phyloP scores from a whole-genome alignment of 148 eudicot genomes.

The Salicornia ramosissima region DNA sequence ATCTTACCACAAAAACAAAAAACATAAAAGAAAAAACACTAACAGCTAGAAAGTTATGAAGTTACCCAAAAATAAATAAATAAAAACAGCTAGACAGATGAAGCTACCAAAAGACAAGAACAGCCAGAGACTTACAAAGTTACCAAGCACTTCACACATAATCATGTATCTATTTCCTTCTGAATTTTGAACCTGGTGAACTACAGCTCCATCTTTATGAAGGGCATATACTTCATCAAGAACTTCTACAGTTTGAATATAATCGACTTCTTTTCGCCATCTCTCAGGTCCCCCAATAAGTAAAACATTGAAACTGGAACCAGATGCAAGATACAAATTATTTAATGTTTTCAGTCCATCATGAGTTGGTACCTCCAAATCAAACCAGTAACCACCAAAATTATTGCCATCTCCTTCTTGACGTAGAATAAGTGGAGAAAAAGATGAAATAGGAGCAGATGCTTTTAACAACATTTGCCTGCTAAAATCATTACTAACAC shows the following conservation, averaged over 20 bases:
- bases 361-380: conserved; percentile 36
- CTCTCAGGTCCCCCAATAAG: conserved; percentile 76
- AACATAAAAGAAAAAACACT: too few species aligned
- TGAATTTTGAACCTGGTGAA: conserved; percentile 32
- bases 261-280: conserved; percentile 74
- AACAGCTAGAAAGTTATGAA: too few species aligned
- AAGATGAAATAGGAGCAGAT: conserved; percentile 56
- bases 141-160: conserved; percentile 52
- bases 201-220: conserved; percentile 36
- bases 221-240: conserved; percentile 35
- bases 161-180: conserved; percentile 47
- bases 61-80: conserved; percentile 5
- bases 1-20: too few species aligned
- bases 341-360: conserved; percentile 43
- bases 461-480: conserved; percentile 54
- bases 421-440: conserved; percentile 49
- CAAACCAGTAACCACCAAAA: conserved; percentile 85
- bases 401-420: conserved; percentile 85
- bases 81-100: not conserved
- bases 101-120: not conserved
- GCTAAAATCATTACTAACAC: conserved; percentile 37
- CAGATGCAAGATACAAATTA: conserved; percentile 58
- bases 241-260: conserved; percentile 43
- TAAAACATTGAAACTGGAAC: conserved; percentile 57
- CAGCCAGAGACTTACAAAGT: conserved; percentile 42